Evolutionary conservation across 2,329 filamentous ascomycete species (phyloP).

Genomic region (Penicillium sp.): DNA sequence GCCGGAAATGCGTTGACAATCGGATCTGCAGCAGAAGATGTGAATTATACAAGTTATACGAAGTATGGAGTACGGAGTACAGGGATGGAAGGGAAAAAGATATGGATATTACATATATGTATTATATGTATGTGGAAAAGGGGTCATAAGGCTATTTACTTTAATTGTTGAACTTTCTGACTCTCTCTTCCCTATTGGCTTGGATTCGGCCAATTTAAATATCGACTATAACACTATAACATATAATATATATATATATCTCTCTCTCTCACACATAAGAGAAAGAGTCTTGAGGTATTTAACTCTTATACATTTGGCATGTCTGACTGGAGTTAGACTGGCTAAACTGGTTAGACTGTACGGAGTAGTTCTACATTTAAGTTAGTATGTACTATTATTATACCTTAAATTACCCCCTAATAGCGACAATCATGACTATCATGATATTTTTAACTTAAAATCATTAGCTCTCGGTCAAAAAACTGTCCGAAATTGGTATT

Average conservation of each 20-base stretch:
- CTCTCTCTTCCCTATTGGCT: not conserved
- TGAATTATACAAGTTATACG: not conserved
- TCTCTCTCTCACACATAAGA: no score
- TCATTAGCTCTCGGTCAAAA: not conserved
- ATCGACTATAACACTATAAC: not conserved
- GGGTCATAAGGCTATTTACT: not conserved
- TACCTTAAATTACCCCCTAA: not conserved
- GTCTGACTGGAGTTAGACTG: no score
- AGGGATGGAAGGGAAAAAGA: not conserved
- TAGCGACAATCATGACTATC: not conserved
- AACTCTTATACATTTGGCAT: no score
- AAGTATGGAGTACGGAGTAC: not conserved
- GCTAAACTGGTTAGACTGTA: no score
- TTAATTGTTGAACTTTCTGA: not conserved
- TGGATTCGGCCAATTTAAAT: not conserved
- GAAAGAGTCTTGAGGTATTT: not conserved
- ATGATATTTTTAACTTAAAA: not conserved
- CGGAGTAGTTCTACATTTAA: no score
- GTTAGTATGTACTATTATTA: not conserved
- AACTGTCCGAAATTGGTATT: not conserved
- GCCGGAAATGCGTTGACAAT: constrained; percentile 7
- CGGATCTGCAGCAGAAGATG: constrained; percentile 11
- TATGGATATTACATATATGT: not conserved
- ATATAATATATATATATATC: not conserved
- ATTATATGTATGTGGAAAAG: not conserved